Evolutionary conservation across 2,329 filamentous ascomycete genomes (phyloP), one percentile per base, ranked within the genome.

Genomic region (Coccinonectria pachysandricola): DNA sequence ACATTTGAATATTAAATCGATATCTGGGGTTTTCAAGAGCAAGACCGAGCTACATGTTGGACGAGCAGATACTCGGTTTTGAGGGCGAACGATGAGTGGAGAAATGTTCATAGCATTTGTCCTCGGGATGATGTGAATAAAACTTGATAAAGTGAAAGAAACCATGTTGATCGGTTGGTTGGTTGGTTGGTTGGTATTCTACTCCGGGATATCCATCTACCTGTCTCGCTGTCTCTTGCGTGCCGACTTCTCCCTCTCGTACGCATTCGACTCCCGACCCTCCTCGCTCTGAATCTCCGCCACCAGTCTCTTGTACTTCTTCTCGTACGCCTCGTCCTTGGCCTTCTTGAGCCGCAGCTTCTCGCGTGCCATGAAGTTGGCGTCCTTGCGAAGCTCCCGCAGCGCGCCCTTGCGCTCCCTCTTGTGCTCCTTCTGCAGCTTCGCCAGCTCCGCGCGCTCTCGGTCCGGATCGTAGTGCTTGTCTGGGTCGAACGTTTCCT

Each of bases 401-500:
- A 98, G 71, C 6, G 87, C 88, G 2, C 87, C 88, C 72, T 98
- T 98, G 56, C 75, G 73, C 68, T 98, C 91, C 50, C 81, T 75
- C 75, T 93, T 94, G 71, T 87, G 83, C 63, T 96, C 88, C 36
- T 78, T 78, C 60, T 77, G 78, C 49, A 98, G 70, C 56, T 87
- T 91, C 49, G 77, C 77, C 35, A 81, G 59, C 49, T 95, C 86
- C 12, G 83, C 79, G 17, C 91, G 82, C 57, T 94, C 86, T 42
- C 78, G 79, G 57, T 98, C 82, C 1, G 86, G 86, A 51, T 98
- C 92, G 71, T 98, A 96, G 68, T 96, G 91, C 61, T 86, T 88
- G 62, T 82, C 75, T 3, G 91, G 91, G 54, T 93, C 91, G 70
- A 86, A 98, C 31, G 73, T 70, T 52, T 95, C 88, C 60, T 96